Evolutionary conservation across 257 asterid species (phyloP).

Genomic region (Coffea canephora): DNA sequence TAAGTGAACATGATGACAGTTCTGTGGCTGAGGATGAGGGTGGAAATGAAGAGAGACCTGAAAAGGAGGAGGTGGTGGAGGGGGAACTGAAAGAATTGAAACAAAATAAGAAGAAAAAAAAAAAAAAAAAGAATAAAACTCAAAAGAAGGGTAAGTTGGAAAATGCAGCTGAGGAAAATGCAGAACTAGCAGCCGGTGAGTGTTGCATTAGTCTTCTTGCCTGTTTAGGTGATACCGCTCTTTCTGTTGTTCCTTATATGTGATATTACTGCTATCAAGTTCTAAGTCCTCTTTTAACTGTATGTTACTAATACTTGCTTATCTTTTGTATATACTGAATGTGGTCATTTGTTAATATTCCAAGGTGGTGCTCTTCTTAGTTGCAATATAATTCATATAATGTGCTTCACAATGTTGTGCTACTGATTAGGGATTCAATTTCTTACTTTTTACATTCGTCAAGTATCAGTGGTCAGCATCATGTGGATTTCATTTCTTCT

Average conservation of each 20-base stretch:
- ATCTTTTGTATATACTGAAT: neutral
- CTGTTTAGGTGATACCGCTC: constrained; percentile 9
- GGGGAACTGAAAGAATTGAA: constrained; percentile 38
- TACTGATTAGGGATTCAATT: neutral
- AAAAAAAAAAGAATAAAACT: constrained; percentile 32
- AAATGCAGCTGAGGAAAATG: constrained; percentile 29
- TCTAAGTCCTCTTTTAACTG: neutral
- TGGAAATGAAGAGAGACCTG: constrained; percentile 27
- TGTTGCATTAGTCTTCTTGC: constrained; percentile 17
- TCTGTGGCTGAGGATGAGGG: constrained; percentile 30
- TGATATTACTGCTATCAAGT: neutral
- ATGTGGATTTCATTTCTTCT: neutral
- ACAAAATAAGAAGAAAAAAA: constrained; percentile 31
- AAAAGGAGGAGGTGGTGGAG: constrained; percentile 22
- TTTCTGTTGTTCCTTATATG: neutral
- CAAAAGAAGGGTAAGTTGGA: constrained; percentile 35
- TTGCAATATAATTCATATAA: neutral
- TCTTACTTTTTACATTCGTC: neutral
- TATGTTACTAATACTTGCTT: neutral
- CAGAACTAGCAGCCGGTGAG: constrained; percentile 50
- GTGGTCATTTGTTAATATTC: neutral
- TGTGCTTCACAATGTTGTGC: neutral
- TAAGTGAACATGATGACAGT: constrained; percentile 24
- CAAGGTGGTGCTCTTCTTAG: neutral
- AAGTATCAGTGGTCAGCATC: neutral